phyloP scores from a whole-genome alignment of 2,329 filamentous ascomycete genomes.

The Claviceps lovelessii region DNA sequence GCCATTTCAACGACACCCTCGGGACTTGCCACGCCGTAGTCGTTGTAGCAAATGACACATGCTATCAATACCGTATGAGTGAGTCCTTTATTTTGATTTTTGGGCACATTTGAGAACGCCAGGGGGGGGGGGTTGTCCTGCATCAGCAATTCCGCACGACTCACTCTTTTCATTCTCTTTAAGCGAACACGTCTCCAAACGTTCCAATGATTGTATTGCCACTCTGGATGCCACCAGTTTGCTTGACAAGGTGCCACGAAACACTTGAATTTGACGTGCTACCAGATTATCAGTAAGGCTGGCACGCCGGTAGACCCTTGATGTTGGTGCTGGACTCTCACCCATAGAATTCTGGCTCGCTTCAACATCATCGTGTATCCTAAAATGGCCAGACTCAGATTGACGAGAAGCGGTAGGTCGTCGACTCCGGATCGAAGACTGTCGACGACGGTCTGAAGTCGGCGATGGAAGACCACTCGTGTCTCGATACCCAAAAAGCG shows the following conservation, averaged over 20 bases:
- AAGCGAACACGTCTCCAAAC: constrained; percentile 30
- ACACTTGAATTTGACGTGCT: constrained; percentile 28
- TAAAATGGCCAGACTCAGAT: constrained; percentile 10
- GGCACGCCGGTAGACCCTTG: constrained; percentile 2
- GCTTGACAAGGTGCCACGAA: constrained; percentile 28
- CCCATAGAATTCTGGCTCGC: constrained; percentile 1
- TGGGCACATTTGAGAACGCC: not conserved
- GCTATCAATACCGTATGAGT: constrained; percentile 20
- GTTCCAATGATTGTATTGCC: constrained; percentile 32
- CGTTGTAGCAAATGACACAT: constrained; percentile 52
- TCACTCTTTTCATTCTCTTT: constrained; percentile 33
- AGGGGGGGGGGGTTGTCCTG: not conserved
- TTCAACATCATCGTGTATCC: constrained; percentile 10
- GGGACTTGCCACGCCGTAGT: constrained; percentile 40
- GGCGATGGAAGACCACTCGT: constrained; percentile 7
- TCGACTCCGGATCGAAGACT: constrained; percentile 14
- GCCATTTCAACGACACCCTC: constrained; percentile 44
- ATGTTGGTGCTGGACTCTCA: not conserved
- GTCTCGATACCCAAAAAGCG: not conserved
- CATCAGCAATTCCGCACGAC: constrained; percentile 9
- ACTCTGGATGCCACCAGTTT: constrained; percentile 34
- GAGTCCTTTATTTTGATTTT: not conserved
- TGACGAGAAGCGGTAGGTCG: constrained; percentile 13
- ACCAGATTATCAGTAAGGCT: constrained; percentile 17
- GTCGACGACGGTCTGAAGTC: constrained; percentile 13